Conservation (phyloP, 148 eudicot genomes). For the Camellia lanceoleosa region DNA sequence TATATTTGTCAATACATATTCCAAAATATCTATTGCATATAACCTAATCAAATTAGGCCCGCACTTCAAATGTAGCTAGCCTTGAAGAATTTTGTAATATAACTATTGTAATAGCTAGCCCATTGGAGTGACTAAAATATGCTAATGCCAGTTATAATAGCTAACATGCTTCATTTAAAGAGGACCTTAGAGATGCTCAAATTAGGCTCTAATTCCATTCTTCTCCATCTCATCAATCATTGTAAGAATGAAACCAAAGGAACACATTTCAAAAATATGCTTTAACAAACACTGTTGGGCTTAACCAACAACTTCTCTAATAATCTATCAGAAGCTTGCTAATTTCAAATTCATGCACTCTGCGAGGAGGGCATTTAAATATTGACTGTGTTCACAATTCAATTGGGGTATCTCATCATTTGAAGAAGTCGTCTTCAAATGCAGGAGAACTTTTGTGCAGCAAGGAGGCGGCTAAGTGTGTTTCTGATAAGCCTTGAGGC, state of each 20-base stretch:
- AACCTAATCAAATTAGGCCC: too few species aligned
- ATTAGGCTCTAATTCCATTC: slow-evolving; percentile 40
- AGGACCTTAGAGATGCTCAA: slow-evolving; percentile 38
- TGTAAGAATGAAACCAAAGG: slow-evolving; percentile 28
- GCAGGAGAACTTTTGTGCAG: slow-evolving; percentile 19
- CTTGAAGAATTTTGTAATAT: too few species aligned
- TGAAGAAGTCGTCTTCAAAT: slow-evolving; percentile 44
- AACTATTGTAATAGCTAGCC: too few species aligned
- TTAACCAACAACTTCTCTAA: slow-evolving; percentile 30
- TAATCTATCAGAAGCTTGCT: slow-evolving; percentile 34
- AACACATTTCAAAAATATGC: slow-evolving; percentile 37
- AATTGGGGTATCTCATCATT: slow-evolving; percentile 63
- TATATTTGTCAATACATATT: too few species aligned
- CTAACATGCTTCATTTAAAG: slow-evolving; percentile 8
- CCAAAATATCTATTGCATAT: too few species aligned
- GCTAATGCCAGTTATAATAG: too few species aligned
- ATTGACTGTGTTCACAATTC: slow-evolving; percentile 44
- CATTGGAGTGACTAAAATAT: too few species aligned
- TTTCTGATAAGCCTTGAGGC: slow-evolving; percentile 15
- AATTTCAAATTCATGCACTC: slow-evolving; percentile 46
- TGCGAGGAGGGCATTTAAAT: slow-evolving; percentile 55
- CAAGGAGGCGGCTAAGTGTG: slow-evolving; percentile 39
- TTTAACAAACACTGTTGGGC: slow-evolving; percentile 30
- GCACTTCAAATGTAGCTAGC: too few species aligned
- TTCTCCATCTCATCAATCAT: slow-evolving; percentile 42